Base-by-base conservation (phyloP, 345 rosid species). In the Pelargonium nanum region DNA sequence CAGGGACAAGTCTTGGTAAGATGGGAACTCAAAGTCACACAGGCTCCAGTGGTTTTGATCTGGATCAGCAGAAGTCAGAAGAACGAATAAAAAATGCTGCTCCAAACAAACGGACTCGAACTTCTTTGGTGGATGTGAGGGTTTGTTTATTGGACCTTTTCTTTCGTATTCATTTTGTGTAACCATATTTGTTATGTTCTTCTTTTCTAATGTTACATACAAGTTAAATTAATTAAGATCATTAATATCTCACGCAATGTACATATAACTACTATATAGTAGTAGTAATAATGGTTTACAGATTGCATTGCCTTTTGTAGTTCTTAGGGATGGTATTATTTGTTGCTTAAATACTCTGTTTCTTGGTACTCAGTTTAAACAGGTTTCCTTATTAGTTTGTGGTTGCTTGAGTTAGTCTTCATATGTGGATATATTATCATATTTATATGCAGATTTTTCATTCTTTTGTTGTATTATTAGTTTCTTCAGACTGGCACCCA, bases 81-180 rank as follows among this genome's bases (percentile, higher is more conserved):
- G 91, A 86, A 77, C 82, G 89, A 63, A 78, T 80, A 22, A 89
- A 84, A 74, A 77, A 66, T 75, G 66, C 69, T 68, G 83, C 82
- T 65, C 79, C 93, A 66, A 91, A 77, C 77, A 91, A 91, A 74
- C 88, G 97, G 59, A 82, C 96, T 53, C 96, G 99, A 67, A 93
- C 96, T 61, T 87, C 96, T 65, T 59, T 93, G 87, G 85, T 78
- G 82, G 94, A 78, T 76, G 66, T 68, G 59, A 78, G 77, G 87
- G 86, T 83, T 70, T 73, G 83, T 76, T 65, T 55, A 66, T 61
- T 64, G 63, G 56, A 60, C 53, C 58, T 68, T 16, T 53, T 61
- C 28, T 63, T 66, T 62, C 44, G 54, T 24, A 19, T n/a, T 53
- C 7, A 69, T 28, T 26, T 57, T 65, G 19, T 23, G 26, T 55